A percentile compares a stretch with the other conserved stretches of the same genome.
Evolutionary conservation across 2,329 filamentous ascomycete genomes (phyloP).

Genomic region (Macrophomina pseudophaseolina): DNA sequence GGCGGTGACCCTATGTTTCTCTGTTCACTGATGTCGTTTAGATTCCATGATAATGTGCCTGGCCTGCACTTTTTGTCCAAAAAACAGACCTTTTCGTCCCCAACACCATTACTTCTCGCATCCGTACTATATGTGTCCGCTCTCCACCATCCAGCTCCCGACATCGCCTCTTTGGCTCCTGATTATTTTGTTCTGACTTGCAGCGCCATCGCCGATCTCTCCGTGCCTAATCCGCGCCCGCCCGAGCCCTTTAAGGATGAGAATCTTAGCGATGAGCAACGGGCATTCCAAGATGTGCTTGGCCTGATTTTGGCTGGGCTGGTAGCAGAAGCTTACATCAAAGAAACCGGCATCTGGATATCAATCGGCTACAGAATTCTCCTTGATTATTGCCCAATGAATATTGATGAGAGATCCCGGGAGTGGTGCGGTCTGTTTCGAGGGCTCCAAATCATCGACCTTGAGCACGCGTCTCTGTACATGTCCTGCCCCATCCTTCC

Average conservation of each 20-base stretch:
- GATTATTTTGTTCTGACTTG: constrained; percentile 49
- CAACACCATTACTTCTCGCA: constrained; percentile 50
- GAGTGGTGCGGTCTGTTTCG: constrained; percentile 51
- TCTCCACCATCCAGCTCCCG: constrained; percentile 43
- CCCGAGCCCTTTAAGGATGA: constrained; percentile 27
- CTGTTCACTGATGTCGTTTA: constrained; percentile 28
- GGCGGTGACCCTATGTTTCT: background rate
- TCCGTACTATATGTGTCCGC: constrained; percentile 50
- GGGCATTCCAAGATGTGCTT: constrained; percentile 51
- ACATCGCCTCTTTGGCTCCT: constrained; percentile 43
- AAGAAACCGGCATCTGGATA: constrained; percentile 52
- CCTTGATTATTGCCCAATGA: constrained; percentile 49
- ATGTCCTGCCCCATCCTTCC: constrained; percentile 51
- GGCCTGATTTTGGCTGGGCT: constrained; percentile 51
- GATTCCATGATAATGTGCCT: constrained; percentile 53
- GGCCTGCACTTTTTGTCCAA: constrained; percentile 53
- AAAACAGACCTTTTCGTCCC: constrained; percentile 50
- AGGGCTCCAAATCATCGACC: constrained; percentile 49
- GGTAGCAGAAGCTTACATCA: constrained; percentile 49
- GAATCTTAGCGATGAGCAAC: constrained; percentile 40
- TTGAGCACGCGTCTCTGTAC: constrained; percentile 52
- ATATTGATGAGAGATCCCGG: constrained; percentile 44
- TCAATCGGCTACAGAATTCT: constrained; percentile 50
- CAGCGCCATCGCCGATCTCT: constrained; percentile 49
- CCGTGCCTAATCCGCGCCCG: constrained; percentile 40